Conservation (phyloP, 2,329 filamentous ascomycete species). For the Geoglossum cookeanum region DNA sequence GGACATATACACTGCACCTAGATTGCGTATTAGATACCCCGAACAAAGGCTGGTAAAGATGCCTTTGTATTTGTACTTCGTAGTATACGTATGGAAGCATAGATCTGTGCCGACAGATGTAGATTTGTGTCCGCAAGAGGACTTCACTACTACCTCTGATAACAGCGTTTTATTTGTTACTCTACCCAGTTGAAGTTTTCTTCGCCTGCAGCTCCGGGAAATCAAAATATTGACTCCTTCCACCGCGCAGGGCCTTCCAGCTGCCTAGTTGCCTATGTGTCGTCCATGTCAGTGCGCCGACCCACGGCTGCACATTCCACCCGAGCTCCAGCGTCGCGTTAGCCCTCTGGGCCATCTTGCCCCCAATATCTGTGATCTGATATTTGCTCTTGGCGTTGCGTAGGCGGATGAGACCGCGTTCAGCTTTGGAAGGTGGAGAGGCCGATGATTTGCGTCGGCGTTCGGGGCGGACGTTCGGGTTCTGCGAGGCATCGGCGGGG, state of each 20-base stretch:
- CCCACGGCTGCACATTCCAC: conserved; percentile 97
- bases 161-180: not conserved
- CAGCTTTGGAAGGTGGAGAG: not conserved
- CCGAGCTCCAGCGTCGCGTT: conserved; percentile 66
- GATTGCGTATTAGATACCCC: not conserved
- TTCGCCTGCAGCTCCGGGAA: conserved; percentile 49
- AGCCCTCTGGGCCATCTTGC: conserved; percentile 52
- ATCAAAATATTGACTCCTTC: conserved; percentile 42
- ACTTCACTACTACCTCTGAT: not conserved
- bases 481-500: conserved; percentile 45
- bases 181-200: not conserved
- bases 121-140: not conserved
- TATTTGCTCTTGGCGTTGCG: conserved; percentile 87
- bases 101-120: not conserved
- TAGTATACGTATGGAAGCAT: not conserved
- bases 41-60: not conserved
- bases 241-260: conserved; percentile 48
- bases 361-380: conserved; percentile 79
- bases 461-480: conserved; percentile 39
- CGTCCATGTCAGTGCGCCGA: conserved; percentile 66
- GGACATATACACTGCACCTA: not conserved
- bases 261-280: conserved; percentile 22
- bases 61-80: not conserved
- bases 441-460: conserved; percentile 25
- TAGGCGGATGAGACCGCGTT: conserved; percentile 48